These are phyloP conservation scores for Lentinula aciculospora DNA, from an alignment of 768 basidiomycete genomes.

Conservation along the genomic window DNA sequence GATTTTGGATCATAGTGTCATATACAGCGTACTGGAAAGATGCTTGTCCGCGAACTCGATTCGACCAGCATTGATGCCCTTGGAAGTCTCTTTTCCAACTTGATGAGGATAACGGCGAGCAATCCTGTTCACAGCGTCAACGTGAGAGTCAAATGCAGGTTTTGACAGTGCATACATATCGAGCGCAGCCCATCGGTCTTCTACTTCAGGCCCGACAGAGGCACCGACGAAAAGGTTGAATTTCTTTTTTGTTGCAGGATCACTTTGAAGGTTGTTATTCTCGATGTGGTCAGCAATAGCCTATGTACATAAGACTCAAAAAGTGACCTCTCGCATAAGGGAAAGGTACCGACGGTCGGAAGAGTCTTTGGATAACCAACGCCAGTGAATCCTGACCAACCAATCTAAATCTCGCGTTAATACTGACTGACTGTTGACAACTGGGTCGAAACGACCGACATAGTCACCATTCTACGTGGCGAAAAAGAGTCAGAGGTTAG, in stretches of 20 bases:
- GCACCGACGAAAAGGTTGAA: conserved; percentile 47
- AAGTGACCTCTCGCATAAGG: not conserved
- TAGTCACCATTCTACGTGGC: conserved; percentile 36
- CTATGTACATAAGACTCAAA: conserved; percentile 12
- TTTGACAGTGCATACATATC: conserved; percentile 31
- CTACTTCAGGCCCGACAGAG: conserved; percentile 41
- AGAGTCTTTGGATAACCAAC: conserved; percentile 44
- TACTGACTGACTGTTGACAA: too few species aligned
- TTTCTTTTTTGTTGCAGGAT: conserved; percentile 35
- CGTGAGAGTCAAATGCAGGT: not conserved
- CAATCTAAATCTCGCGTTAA: conserved; percentile 28
- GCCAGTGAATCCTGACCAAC: conserved; percentile 47
- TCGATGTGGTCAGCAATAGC: conserved; percentile 42
- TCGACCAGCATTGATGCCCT: conserved; percentile 42
- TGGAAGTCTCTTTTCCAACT: conserved; percentile 42
- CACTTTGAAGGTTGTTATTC: conserved; percentile 35
- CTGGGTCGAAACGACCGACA: conserved; percentile 20
- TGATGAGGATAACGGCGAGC: conserved; percentile 43
- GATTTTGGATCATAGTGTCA: not conserved
- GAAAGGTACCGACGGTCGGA: conserved; percentile 28
- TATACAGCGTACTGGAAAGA: conserved; percentile 31
- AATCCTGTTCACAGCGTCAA: conserved; percentile 20
- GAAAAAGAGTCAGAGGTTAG: not conserved
- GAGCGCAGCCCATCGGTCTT: conserved; percentile 40
- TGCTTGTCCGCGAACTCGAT: conserved; percentile 45